Evolutionary conservation across 1,139 yeast species (phyloP), one percentile per base, ranked within the genome.

Genomic region (Blastobotrys buckinghamii): DNA sequence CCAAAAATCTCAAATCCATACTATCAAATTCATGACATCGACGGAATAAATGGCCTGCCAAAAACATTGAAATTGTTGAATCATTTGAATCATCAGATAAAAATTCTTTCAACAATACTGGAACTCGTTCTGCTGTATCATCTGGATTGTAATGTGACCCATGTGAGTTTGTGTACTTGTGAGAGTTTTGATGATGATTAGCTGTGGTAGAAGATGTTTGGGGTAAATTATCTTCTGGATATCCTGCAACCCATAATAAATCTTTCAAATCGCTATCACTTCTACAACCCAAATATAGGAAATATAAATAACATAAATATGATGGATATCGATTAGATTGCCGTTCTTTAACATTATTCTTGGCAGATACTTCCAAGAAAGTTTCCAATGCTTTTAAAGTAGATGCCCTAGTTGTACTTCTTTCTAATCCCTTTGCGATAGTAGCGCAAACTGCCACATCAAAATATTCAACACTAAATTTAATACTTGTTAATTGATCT

Each of bases 401-500:
- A 1, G 73, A 68, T n/a, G 76, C 77, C 51, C 79, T 77, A 24
- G 84, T 74, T 48, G 77, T 79, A 2, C 90, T 79, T 12, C 79
- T 68, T 44, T 79, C 78, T 49, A 86, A 67, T 0, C 95, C 96
- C 59, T 77, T 81, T 1, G 79, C 69, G 29, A 81, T 67, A 13
- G 77, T 63, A 44, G 74, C 72, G 42, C 81, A 68, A 20, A 86
- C 62, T 24, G 80, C 73, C 33, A 75, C 72, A 48, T 84, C 82
- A 57, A 84, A 76, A 59, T 77, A 81, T 3, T 70, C 71, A 1
- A 37, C 50, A 19, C 53, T 50, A 27, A 84, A 64, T 22, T 65
- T 60, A 27, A 79, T 62, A 3, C 69, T 71, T 44, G 75, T 75
- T 16, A 70, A 52, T 0, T 60, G 57, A 57, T 84, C 92, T 54